These are phyloP conservation scores for Viola odorata DNA, from an alignment of 345 rosid genomes.

Conservation along the genomic window DNA sequence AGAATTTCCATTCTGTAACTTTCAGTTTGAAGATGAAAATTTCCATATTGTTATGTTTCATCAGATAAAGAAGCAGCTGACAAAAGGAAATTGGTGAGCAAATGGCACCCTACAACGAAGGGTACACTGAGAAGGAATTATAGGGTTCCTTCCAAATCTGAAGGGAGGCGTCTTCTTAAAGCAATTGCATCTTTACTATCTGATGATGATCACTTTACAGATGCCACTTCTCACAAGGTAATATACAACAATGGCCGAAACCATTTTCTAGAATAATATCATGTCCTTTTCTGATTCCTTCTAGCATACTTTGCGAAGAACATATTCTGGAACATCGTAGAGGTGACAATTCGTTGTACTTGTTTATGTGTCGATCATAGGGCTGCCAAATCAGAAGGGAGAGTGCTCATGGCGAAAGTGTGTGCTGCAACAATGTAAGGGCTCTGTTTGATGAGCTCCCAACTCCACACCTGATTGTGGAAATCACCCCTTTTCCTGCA, in stretches of 20 bases:
- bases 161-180: slow-evolving; percentile 76
- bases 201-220: slow-evolving; percentile 81
- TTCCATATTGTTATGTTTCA: slow-evolving; percentile 1
- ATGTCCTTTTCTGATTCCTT: not conserved
- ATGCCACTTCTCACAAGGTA: slow-evolving; percentile 93
- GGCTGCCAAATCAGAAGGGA: slow-evolving; percentile 95
- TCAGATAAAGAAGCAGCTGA: slow-evolving; percentile 68
- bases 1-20: not conserved
- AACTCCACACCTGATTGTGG: slow-evolving; percentile 75
- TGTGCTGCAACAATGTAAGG: slow-evolving; percentile 95
- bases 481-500: slow-evolving; percentile 81
- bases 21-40: not conserved
- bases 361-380: slow-evolving; percentile 22
- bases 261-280: not conserved
- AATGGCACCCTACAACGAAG: slow-evolving; percentile 94
- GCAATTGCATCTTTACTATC: slow-evolving; percentile 81
- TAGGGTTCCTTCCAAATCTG: slow-evolving; percentile 78
- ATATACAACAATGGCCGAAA: slow-evolving; percentile 7
- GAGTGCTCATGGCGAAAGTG: slow-evolving; percentile 93
- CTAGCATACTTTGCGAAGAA: too few relatives aligned
- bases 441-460: slow-evolving; percentile 96
- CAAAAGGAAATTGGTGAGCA: slow-evolving; percentile 76
- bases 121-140: slow-evolving; percentile 86
- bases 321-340: too few relatives aligned
- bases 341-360: too few relatives aligned